A percentile compares a stretch with the other conserved stretches of the same genome.
Evolutionary conservation across 495 filamentous ascomycete genomes (phyloP).

Genomic region (Podospora sp.): DNA sequence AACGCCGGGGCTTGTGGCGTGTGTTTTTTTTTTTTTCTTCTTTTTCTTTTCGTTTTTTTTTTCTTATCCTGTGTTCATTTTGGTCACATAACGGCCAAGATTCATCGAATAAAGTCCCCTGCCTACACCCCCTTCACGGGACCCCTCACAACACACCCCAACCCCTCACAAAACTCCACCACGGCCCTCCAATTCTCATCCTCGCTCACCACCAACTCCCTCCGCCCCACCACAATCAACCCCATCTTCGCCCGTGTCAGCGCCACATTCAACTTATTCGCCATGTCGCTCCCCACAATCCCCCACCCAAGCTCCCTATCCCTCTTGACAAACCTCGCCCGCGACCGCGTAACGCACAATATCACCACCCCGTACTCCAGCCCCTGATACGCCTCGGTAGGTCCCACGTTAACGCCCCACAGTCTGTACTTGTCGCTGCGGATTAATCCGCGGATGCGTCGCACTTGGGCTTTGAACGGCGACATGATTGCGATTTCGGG

Average conservation of each 20-base stretch:
- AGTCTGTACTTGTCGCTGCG: slow-evolving; percentile 24
- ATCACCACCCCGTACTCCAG: slow-evolving; percentile 57
- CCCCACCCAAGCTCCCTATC: slow-evolving; percentile 52
- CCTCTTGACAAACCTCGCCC: slow-evolving; percentile 48
- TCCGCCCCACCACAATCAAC: slow-evolving; percentile 55
- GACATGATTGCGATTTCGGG: slow-evolving; percentile 57
- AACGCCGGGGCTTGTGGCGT: too few species aligned
- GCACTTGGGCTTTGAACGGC: slow-evolving; percentile 58
- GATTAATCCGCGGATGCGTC: slow-evolving; percentile 43
- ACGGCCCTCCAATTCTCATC: slow-evolving; percentile 50
- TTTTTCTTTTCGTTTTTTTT: too few species aligned
- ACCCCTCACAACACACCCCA: slow-evolving; percentile 40
- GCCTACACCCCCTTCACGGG: neutral
- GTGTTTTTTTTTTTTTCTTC: too few species aligned
- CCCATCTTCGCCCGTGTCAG: slow-evolving; percentile 59
- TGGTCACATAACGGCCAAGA: too few species aligned
- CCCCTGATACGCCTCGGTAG: slow-evolving; percentile 61
- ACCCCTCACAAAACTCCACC: slow-evolving; percentile 50
- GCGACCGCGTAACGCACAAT: slow-evolving; percentile 56
- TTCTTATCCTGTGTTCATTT: too few species aligned
- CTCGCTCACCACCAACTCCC: slow-evolving; percentile 40
- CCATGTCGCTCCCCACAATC: slow-evolving; percentile 42
- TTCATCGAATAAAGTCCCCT: neutral
- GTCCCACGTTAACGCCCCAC: slow-evolving; percentile 55
- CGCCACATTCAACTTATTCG: slow-evolving; percentile 56